Base-by-base conservation (phyloP, 768 basidiomycete genomes). In the Multifurca ochricompacta region DNA sequence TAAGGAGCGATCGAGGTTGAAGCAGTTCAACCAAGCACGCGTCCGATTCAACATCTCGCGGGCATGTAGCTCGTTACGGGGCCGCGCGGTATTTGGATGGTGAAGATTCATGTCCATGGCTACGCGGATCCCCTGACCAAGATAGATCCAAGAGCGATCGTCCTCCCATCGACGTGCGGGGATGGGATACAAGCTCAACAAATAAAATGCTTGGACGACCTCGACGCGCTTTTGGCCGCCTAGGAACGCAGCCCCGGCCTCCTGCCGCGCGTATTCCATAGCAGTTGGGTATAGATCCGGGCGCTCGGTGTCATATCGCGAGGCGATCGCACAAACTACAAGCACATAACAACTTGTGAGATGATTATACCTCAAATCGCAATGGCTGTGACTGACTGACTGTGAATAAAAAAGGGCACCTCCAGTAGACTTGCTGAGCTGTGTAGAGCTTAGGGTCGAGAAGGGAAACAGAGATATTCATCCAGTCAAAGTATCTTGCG, bases 61-160 rank as follows among this genome's bases (percentile, higher is more conserved):
- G 4, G 87, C 86, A 56, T 91, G 85, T 51, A 78, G 78, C 67
- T 94, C 91, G 64, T 89, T 89, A 8, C 81, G 71, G 10, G 87
- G 86, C 59, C 85, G 83, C 18, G 83, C 81, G 2, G 83, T 61
- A 52, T 77, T 77, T 4, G 88, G 90, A 25, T 87, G 77, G 61
- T 96, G 88, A 28, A 97, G 76, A 62, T 94, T 94, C 32, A 97
- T 76, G 65, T 95, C 92, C 35, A 83, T 87, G 1, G 92, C 93
- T 54, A 89, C 80, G 59, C 91, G 77, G 54, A 94, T 91, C 8
- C 87, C 92, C 35, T 93, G 74, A 9, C 92, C 92, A 32, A 95
- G 81, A 67, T 87, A 91, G 31, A 94, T 69, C 88, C 90, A 96
- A 48, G 84, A 85, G 25, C 91, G 77, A 63, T 95, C 91, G 54